Base-by-base conservation (phyloP, 345 rosid species). In the Gossypium longicalyx region DNA sequence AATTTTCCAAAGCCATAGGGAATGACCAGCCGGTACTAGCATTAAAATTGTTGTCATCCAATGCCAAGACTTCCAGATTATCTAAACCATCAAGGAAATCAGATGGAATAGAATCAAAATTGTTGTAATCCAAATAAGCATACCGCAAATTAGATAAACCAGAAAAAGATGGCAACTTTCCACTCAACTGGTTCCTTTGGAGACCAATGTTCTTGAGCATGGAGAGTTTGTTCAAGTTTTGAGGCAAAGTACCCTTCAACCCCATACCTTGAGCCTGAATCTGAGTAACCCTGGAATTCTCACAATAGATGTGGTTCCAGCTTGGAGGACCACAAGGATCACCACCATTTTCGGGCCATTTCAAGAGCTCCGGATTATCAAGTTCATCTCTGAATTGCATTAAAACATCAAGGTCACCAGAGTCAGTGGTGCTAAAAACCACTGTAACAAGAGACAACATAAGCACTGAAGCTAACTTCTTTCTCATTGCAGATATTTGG, bases 291-390 rank as follows among this genome's bases (percentile, higher is more conserved):
- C 91, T 78, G 22, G 85, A 56, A 66, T 76, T 83, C 19, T 62
- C 43, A 73, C 97, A 89, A 71, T 22, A 72, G 13, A 91, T 86
- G 71, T 86, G 83, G 27, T 84, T 81, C 97, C 93, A 91, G 1
- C 56, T 69, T 2, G 78, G 80, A 65, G 82, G 71, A 6, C 91
- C 93, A 78, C 93, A 91, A 0, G 93, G 93, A 78, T 91, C 97
- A 20, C 73, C 84, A 17, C 83, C 89, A 72, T 63, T 70, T n/a
- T 64, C 74, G 16, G 97, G 93, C 97, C 97, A 91, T 62, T 82
- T 71, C 56, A 91, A 79, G 64, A 85, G 83, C 77, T 87, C 88
- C 15, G 93, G 88, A 61, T 91, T 91, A 72, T 84, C 82, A 59
- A 91, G 82, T 68, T 88, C 91, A 22, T 86, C 85, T 56, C 86